Percentiles rank a stretch among this genome's conserved stretches.
Conservation (phyloP, 2,329 filamentous ascomycete species). For the Penicillium sp. region DNA sequence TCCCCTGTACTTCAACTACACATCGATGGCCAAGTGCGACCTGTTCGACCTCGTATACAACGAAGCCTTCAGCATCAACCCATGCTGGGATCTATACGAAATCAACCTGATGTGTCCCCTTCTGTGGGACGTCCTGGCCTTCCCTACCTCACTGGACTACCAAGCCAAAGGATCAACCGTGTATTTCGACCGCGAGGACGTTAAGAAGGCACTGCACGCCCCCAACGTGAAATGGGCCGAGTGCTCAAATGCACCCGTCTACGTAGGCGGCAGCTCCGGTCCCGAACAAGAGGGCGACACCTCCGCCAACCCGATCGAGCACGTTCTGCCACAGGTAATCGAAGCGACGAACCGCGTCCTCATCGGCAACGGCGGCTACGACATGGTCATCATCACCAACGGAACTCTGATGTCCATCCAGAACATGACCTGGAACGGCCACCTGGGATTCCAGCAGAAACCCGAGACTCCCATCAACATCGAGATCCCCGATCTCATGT, state of each 20-base stretch:
- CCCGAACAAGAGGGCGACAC: conserved; percentile 37
- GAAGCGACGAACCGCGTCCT: conserved; percentile 67
- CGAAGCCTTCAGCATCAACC: conserved; percentile 61
- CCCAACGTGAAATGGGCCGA: conserved; percentile 37
- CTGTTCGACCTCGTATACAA: conserved; percentile 57
- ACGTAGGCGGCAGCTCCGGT: conserved; percentile 42
- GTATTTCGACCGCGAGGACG: conserved; percentile 70
- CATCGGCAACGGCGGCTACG: conserved; percentile 71
- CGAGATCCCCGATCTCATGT: conserved; percentile 57
- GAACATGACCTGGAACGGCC: conserved; percentile 78
- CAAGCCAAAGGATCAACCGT: conserved; percentile 60
- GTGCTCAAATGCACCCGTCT: conserved; percentile 44
- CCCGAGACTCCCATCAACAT: conserved; percentile 55
- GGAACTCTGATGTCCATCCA: conserved; percentile 73
- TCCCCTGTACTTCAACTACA: conserved; percentile 52
- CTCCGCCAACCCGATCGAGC: conserved; percentile 54
- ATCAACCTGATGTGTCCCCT: conserved; percentile 70
- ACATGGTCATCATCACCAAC: conserved; percentile 67
- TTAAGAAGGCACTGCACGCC: conserved; percentile 67
- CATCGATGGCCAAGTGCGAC: conserved; percentile 52
- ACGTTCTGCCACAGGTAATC: conserved; percentile 45
- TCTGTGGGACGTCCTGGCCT: conserved; percentile 66
- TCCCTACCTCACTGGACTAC: conserved; percentile 56
- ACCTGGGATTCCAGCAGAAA: conserved; percentile 65
- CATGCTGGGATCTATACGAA: conserved; percentile 77